Evolutionary conservation across 768 basidiomycete genomes (phyloP).

Genomic region (Dioszegia aurantiaca): DNA sequence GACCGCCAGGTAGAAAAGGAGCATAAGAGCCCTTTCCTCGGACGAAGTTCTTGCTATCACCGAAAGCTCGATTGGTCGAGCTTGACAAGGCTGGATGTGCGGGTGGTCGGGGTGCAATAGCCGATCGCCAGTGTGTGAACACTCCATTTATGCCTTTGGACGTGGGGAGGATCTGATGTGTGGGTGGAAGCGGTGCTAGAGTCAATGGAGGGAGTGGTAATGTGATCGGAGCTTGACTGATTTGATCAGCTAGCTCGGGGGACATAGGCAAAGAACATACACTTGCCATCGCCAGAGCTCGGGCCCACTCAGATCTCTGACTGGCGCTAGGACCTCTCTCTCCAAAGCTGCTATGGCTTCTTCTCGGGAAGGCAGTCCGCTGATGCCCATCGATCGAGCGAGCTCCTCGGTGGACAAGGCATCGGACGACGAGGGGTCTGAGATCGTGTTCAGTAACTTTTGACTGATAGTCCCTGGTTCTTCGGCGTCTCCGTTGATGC

Average conservation of each 20-base stretch:
- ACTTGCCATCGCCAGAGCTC: slow-evolving; percentile 80
- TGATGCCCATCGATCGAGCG: slow-evolving; percentile 33
- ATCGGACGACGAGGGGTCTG: slow-evolving; percentile 1
- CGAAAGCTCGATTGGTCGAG: slow-evolving; percentile 83
- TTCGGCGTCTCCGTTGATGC: background rate
- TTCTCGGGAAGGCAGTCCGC: slow-evolving; percentile 22
- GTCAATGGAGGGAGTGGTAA: slow-evolving; percentile 59
- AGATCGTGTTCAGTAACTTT: slow-evolving; percentile 4
- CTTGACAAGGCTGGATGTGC: slow-evolving; percentile 66
- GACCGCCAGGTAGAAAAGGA: slow-evolving; percentile 90
- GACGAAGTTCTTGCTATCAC: slow-evolving; percentile 74
- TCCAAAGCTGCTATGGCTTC: slow-evolving; percentile 61
- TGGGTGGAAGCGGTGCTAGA: slow-evolving; percentile 37
- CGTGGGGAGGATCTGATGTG: slow-evolving; percentile 45
- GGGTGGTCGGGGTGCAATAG: slow-evolving; percentile 39
- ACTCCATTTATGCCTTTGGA: slow-evolving; percentile 41
- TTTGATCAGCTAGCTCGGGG: slow-evolving; percentile 11
- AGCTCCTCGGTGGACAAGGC: slow-evolving; percentile 26
- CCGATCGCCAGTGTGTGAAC: slow-evolving; percentile 62
- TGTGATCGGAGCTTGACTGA: slow-evolving; percentile 58
- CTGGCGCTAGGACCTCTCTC: slow-evolving; percentile 69
- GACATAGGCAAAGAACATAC: slow-evolving; percentile 55
- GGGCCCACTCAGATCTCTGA: slow-evolving; percentile 62
- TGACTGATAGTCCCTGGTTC: background rate
- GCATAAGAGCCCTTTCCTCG: slow-evolving; percentile 89